Conservation (phyloP, 495 filamentous ascomycete species). For the Pseudevernia furfuracea region DNA sequence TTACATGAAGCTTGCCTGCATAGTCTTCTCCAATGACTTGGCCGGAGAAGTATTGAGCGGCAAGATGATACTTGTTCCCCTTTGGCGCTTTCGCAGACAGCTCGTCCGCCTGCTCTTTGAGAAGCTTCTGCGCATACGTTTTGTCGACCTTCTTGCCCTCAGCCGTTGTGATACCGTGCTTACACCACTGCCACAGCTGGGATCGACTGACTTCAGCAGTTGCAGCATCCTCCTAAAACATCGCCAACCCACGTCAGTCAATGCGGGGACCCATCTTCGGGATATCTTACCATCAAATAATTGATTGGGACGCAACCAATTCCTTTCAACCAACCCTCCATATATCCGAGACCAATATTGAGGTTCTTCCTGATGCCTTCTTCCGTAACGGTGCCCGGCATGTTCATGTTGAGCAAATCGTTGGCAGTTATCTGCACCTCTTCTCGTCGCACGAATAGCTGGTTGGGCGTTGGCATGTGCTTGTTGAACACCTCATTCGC, state of each 20-base stretch:
- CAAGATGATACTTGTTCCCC: conserved; percentile 87
- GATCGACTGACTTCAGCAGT: conserved; percentile 90
- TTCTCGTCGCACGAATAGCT: conserved; percentile 83
- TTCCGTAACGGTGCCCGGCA: conserved; percentile 89
- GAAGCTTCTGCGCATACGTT: conserved; percentile 74
- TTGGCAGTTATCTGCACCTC: conserved; percentile 80
- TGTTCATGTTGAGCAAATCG: conserved; percentile 97
- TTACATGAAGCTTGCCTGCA: neutral
- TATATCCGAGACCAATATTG: conserved; percentile 93
- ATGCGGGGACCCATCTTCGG: neutral
- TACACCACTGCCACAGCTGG: conserved; percentile 95
- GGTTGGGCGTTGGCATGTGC: conserved; percentile 98
- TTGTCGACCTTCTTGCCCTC: conserved; percentile 94
- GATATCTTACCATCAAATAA: conserved; percentile 71
- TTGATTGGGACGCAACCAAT: conserved; percentile 97
- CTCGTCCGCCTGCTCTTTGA: conserved; percentile 77
- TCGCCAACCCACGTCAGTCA: conserved; percentile 17
- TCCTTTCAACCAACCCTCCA: conserved; percentile 96
- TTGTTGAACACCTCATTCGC: conserved; percentile 95
- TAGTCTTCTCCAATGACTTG: conserved; percentile 80
- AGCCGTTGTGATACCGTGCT: conserved; percentile 73
- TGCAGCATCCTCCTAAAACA: conserved; percentile 74
- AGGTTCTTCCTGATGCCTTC: conserved; percentile 97
- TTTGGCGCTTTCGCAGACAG: conserved; percentile 67
- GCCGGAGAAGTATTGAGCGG: conserved; percentile 81